Evolutionary conservation across 2,329 filamentous ascomycete species (phyloP).

Genomic region (Xylaria multiplex): DNA sequence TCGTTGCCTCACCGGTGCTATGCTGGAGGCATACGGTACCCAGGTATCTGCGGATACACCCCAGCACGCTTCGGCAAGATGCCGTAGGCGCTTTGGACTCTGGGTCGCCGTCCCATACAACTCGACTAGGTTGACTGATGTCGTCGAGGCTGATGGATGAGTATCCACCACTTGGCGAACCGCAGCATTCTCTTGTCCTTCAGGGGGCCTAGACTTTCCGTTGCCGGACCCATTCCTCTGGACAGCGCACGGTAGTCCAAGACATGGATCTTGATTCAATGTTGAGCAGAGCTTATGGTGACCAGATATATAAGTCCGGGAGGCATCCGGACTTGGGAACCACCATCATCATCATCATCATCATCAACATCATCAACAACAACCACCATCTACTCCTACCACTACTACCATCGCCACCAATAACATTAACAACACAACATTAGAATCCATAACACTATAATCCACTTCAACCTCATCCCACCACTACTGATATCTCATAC

Average conservation of each 20-base stretch:
- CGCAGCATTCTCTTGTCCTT: constrained; percentile 24
- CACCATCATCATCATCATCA: constrained; percentile 40
- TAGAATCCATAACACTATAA: constrained; percentile 8
- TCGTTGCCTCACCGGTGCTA: constrained; percentile 28
- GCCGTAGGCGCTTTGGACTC: constrained; percentile 20
- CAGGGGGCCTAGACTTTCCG: constrained; percentile 32
- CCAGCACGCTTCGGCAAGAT: constrained; percentile 10
- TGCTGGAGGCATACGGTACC: neutral
- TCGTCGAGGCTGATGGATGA: constrained; percentile 39
- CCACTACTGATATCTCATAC: constrained; percentile 11
- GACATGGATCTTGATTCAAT: constrained; percentile 27
- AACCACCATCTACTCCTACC: constrained; percentile 21
- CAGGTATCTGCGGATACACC: constrained; percentile 19
- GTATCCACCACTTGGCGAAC: constrained; percentile 32
- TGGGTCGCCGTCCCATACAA: constrained; percentile 29
- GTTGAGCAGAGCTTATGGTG: constrained; percentile 22
- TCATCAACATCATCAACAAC: constrained; percentile 34
- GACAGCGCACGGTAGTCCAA: constrained; percentile 16
- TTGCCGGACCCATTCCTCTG: constrained; percentile 31
- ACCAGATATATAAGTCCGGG: constrained; percentile 35
- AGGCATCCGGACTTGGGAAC: constrained; percentile 29
- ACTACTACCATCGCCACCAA: neutral
- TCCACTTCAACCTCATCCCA: constrained; percentile 10
- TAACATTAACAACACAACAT: constrained; percentile 14
- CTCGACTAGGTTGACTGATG: constrained; percentile 28